Evolutionary conservation across 2,329 filamentous ascomycete genomes (phyloP).

Genomic region (Huntiella bhutanensis): DNA sequence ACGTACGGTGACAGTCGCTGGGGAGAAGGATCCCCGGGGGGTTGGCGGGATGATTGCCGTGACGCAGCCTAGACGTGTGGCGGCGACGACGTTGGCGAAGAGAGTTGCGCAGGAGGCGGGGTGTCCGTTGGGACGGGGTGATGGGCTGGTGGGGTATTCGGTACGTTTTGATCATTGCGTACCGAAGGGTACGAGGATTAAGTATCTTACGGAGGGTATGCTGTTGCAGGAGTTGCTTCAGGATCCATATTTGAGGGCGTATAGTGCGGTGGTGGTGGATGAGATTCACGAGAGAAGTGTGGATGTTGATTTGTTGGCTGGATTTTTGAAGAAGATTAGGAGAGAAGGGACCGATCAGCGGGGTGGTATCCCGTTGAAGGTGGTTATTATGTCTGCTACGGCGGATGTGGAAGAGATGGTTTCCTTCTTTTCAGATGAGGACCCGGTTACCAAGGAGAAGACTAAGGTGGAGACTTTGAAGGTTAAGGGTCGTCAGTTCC

Average conservation of each 20-base stretch:
- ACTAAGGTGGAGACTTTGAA: slow-evolving; percentile 19
- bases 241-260: slow-evolving; percentile 64
- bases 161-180: slow-evolving; percentile 84
- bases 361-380: slow-evolving; percentile 59
- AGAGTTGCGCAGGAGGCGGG: slow-evolving; percentile 66
- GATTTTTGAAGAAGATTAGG: slow-evolving; percentile 68
- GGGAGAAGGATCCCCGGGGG: slow-evolving; percentile 21
- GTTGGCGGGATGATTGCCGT: slow-evolving; percentile 76
- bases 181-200: slow-evolving; percentile 67
- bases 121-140: slow-evolving; percentile 24
- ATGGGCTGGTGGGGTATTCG: slow-evolving; percentile 63
- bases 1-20: slow-evolving; percentile 24
- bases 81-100: slow-evolving; percentile 74
- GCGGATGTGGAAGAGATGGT: slow-evolving; percentile 62
- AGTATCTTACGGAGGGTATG: slow-evolving; percentile 93
- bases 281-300: slow-evolving; percentile 94
- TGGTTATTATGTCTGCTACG: slow-evolving; percentile 94
- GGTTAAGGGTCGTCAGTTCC: slow-evolving; percentile 74
- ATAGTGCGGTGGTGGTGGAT: slow-evolving; percentile 82
- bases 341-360: slow-evolving; percentile 41
- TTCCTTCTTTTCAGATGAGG: slow-evolving; percentile 40
- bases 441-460: not conserved
- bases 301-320: slow-evolving; percentile 78
- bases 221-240: slow-evolving; percentile 80
- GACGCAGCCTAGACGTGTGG: slow-evolving; percentile 88